Conservation (phyloP, 1,139 yeast genomes). For the Zygoascus sp. region DNA sequence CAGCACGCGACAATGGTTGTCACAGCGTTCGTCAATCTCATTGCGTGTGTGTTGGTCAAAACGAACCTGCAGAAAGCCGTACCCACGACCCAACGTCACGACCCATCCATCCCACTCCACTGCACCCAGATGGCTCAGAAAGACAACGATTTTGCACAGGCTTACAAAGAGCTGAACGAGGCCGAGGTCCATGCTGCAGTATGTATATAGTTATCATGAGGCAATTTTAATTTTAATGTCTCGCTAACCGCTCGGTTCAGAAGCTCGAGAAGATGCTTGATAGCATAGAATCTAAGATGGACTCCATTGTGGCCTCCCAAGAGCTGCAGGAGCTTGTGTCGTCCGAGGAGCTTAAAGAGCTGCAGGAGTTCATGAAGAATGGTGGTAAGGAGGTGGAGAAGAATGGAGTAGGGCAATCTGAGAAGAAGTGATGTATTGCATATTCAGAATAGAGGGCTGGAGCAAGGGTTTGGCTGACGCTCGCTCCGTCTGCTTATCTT, state of each 20-base stretch:
- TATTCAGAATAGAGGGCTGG: no score
- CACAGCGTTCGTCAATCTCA: slow-evolving; percentile 7
- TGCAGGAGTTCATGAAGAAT: slow-evolving; percentile 13
- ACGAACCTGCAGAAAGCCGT: slow-evolving; percentile 1
- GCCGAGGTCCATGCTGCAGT: slow-evolving; percentile 54
- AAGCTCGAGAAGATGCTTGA: slow-evolving; percentile 53
- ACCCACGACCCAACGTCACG: neutral
- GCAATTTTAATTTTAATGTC: no score
- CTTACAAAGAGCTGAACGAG: slow-evolving; percentile 48
- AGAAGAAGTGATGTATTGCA: neutral
- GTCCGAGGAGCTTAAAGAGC: slow-evolving; percentile 16
- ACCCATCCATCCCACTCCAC: no score
- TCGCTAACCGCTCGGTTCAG: no score
- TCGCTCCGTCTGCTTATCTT: no score
- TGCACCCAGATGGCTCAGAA: slow-evolving; percentile 28
- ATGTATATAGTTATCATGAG: no score
- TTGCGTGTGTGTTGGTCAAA: slow-evolving; percentile 12
- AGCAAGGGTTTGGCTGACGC: no score
- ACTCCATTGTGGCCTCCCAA: slow-evolving; percentile 37
- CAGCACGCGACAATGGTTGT: slow-evolving; percentile 7
- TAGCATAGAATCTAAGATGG: slow-evolving; percentile 52
- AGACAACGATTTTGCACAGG: slow-evolving; percentile 41
- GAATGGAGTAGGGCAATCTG: neutral
- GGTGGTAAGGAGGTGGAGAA: neutral
- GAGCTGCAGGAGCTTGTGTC: slow-evolving; percentile 23